A percentile compares a stretch with the other conserved stretches of the same genome.
Evolutionary conservation across 2,329 filamentous ascomycete genomes (phyloP).

Genomic region (Amesomyces nigricolor): DNA sequence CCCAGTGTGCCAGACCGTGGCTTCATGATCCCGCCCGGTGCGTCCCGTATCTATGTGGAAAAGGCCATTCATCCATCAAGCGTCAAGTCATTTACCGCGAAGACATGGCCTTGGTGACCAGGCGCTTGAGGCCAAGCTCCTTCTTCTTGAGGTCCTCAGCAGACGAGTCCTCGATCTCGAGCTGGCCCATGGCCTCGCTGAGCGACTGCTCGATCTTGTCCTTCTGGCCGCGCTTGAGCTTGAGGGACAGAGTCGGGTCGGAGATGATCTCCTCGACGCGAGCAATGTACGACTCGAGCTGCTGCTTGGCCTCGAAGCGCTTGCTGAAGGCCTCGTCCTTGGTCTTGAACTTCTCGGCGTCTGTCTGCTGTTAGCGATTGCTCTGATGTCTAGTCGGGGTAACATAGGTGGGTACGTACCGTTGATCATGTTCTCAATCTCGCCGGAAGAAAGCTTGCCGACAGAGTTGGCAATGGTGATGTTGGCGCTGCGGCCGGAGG

Average conservation of each 20-base stretch:
- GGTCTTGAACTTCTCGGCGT: conserved; percentile 98
- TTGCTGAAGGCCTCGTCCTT: conserved; percentile 98
- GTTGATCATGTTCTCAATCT: conserved; percentile 98
- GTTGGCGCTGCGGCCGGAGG: conserved; percentile 94
- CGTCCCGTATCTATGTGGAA: conserved; percentile 17
- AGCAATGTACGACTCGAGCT: conserved; percentile 97
- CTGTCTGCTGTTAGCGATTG: conserved; percentile 32
- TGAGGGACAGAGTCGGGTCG: conserved; percentile 90
- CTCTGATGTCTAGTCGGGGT: background rate
- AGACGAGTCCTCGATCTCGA: conserved; percentile 87
- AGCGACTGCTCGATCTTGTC: conserved; percentile 98
- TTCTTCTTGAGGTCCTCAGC: conserved; percentile 99
- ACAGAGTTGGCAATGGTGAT: conserved; percentile 99
- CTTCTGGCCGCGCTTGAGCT: conserved; percentile 98
- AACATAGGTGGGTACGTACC: conserved; percentile 40
- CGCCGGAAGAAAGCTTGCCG: conserved; percentile 87
- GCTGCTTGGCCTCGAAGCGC: conserved; percentile 98
- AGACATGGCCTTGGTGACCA: conserved; percentile 97
- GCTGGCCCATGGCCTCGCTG: conserved; percentile 93
- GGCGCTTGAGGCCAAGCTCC: conserved; percentile 94
- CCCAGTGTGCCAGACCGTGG: conserved; percentile 21
- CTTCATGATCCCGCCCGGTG: conserved; percentile 24
- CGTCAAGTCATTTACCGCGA: conserved; percentile 60
- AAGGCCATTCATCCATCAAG: conserved; percentile 19
- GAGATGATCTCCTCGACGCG: conserved; percentile 98